phyloP scores from a whole-genome alignment of 805 yeast genomes.

The Komagataella kurtzmanii region DNA sequence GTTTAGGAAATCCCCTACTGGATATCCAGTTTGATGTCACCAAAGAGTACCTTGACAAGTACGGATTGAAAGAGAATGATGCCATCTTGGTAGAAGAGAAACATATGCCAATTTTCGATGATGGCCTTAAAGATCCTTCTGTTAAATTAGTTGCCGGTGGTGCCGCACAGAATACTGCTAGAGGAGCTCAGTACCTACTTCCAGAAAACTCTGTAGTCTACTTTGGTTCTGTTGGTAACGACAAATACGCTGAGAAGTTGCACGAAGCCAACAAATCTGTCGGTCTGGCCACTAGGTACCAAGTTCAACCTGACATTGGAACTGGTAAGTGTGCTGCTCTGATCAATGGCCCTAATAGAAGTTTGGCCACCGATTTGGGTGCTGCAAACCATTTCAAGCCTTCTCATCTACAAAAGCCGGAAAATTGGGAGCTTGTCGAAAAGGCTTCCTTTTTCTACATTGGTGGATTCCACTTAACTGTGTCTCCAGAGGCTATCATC shows the following conservation, averaged over 20 bases:
- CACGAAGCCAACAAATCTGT: constrained; percentile 73
- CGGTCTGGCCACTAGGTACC: constrained; percentile 80
- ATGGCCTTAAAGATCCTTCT: constrained; percentile 46
- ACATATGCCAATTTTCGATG: constrained; percentile 79
- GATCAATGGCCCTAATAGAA: constrained; percentile 73
- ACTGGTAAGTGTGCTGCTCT: constrained; percentile 99
- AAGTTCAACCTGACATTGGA: constrained; percentile 59
- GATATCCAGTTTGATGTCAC: constrained; percentile 68
- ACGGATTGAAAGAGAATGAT: constrained; percentile 79
- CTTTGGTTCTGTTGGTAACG: constrained; percentile 95
- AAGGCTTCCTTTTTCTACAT: constrained; percentile 75
- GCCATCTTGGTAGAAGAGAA: constrained; percentile 78
- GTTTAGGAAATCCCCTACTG: constrained; percentile 86
- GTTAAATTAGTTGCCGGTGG: constrained; percentile 90
- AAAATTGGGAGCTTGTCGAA: constrained; percentile 81
- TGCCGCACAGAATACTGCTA: constrained; percentile 98
- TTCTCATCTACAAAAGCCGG: constrained; percentile 74
- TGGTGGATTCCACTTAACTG: constrained; percentile 99
- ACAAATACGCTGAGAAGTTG: constrained; percentile 71
- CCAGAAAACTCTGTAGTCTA: constrained; percentile 77
- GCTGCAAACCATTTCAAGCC: constrained; percentile 97
- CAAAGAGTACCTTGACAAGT: constrained; percentile 59
- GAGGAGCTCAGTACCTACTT: constrained; percentile 92
- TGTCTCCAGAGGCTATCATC: constrained; percentile 87
- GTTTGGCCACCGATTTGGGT: constrained; percentile 88